Evolutionary conservation across 257 asterid genomes (phyloP).

Genomic region (Gynochthodes officinalis): DNA sequence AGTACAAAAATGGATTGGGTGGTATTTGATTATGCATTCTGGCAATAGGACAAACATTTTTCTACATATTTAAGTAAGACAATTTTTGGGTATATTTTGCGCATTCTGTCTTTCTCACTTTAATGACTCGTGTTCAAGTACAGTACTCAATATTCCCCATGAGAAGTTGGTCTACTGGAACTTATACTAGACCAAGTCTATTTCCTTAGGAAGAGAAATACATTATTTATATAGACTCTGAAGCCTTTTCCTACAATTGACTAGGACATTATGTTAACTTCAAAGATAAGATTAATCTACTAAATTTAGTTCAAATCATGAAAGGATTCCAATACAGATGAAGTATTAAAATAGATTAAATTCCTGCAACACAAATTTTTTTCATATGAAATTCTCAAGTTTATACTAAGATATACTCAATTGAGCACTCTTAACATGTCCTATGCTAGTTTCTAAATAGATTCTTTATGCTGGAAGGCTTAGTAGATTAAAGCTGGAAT

Average conservation of each 20-base stretch:
- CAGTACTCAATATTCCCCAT: not conserved
- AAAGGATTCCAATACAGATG: not conserved
- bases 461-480: not conserved
- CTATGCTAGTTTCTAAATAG: not conserved
- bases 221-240: not conserved
- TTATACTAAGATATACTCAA: not conserved
- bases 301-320: not conserved
- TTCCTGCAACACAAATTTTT: not conserved
- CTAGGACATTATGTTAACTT: not conserved
- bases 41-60: not conserved
- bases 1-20: not conserved
- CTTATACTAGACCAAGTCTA: not conserved
- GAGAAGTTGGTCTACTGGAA: not conserved
- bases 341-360: not conserved
- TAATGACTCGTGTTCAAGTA: not conserved
- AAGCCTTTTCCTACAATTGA: not conserved
- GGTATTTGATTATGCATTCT: not conserved
- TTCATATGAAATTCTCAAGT: not conserved
- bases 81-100: too few species aligned
- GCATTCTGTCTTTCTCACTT: not conserved
- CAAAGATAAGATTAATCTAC: not conserved
- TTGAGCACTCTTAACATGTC: not conserved
- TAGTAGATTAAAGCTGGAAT: not conserved
- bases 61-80: not conserved
- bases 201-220: not conserved